Evolutionary conservation across 495 filamentous ascomycete species (phyloP).

Genomic region (Penicillium canariense): DNA sequence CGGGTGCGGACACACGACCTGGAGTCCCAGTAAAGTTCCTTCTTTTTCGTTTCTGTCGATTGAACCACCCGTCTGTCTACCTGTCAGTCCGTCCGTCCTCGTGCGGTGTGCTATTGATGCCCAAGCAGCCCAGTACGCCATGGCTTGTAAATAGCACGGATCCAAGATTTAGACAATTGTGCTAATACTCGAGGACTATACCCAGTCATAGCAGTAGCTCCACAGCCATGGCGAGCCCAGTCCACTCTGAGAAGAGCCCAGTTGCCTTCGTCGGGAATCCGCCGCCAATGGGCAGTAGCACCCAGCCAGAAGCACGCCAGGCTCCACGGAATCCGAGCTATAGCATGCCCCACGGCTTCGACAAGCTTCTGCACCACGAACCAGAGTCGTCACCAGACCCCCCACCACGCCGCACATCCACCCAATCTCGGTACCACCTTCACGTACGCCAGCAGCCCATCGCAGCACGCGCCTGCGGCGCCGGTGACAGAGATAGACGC

Average conservation of each 20-base stretch:
- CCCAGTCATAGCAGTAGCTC: conserved; percentile 36
- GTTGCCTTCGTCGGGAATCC: conserved; percentile 16
- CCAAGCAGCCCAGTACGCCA: neutral
- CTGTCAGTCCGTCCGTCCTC: conserved; percentile 24
- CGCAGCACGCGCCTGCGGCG: conserved; percentile 89
- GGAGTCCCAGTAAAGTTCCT: conserved; percentile 41
- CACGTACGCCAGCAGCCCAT: conserved; percentile 85
- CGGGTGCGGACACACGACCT: conserved; percentile 31
- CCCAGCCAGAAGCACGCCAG: conserved; percentile 10
- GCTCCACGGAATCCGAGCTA: conserved; percentile 23
- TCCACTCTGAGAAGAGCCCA: conserved; percentile 33
- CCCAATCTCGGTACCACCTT: conserved; percentile 51
- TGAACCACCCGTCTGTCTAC: conserved; percentile 7
- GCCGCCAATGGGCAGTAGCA: conserved; percentile 4
- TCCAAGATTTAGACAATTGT: neutral
- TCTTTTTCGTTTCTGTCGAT: conserved; percentile 20
- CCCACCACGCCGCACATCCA: conserved; percentile 21
- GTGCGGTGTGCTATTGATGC: neutral
- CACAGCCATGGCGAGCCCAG: conserved; percentile 34
- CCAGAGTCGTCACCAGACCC: conserved; percentile 29
- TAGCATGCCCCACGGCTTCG: conserved; percentile 42
- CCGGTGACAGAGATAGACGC: conserved; percentile 87
- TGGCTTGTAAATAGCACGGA: neutral
- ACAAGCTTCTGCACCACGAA: conserved; percentile 41
- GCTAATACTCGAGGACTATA: neutral